These are phyloP conservation scores for Scortechinia acanthostroma DNA, from an alignment of 2,329 filamentous ascomycete genomes.

Conservation along the genomic window DNA sequence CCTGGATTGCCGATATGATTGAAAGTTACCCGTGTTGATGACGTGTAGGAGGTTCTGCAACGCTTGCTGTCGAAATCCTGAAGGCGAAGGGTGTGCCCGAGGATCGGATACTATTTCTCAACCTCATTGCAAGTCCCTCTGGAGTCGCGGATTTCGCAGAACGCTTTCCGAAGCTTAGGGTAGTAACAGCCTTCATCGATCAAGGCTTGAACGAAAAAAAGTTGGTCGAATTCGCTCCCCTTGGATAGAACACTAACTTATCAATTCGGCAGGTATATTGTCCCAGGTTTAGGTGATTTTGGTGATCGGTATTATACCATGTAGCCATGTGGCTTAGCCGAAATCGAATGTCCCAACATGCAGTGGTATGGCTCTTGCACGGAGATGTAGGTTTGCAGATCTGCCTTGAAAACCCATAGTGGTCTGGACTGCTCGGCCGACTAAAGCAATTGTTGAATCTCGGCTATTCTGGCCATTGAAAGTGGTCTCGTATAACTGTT, in stretches of 20 bases:
- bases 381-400: too few relatives aligned
- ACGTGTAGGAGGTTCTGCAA: slow-evolving; percentile 77
- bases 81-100: slow-evolving; percentile 86
- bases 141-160: slow-evolving; percentile 83
- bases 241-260: neutral
- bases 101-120: slow-evolving; percentile 90
- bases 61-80: slow-evolving; percentile 92
- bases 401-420: too few relatives aligned
- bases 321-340: too few relatives aligned
- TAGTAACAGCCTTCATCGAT: slow-evolving; percentile 94
- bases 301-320: slow-evolving; percentile 93
- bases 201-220: slow-evolving; percentile 95
- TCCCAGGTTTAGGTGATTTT: slow-evolving; percentile 89
- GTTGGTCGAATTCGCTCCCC: slow-evolving; percentile 35
- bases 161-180: slow-evolving; percentile 79
- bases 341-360: too few relatives aligned
- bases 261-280: slow-evolving; percentile 69
- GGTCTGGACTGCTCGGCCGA: too few relatives aligned
- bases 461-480: too few relatives aligned
- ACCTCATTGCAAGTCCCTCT: slow-evolving; percentile 93
- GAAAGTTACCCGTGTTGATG: too few relatives aligned
- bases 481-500: too few relatives aligned
- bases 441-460: too few relatives aligned
- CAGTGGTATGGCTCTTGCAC: too few relatives aligned
- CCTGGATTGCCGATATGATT: too few relatives aligned